Evolutionary conservation across 108 stramenopile genomes (phyloP), one percentile per base, ranked within the genome.

Genomic region (Thalassiosira profunda): DNA sequence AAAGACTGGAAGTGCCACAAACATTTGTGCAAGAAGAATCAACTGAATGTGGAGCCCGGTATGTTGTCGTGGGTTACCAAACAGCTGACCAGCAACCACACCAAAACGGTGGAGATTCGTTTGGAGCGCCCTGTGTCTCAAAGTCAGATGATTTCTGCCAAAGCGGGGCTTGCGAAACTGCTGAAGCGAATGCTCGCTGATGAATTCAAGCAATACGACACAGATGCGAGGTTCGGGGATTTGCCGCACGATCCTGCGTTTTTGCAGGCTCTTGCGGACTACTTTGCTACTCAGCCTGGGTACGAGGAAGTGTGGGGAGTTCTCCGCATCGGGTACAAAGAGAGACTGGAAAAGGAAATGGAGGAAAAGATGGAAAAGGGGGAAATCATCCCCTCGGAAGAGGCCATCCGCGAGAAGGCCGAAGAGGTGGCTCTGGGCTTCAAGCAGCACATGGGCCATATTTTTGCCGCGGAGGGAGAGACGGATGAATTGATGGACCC

Each of bases 1-100:
- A 44, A 5, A 15, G 56, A 58, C 44, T 58, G 56, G 56, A 41
- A 41, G 37, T 44, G 41, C n/a, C 56, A 58, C 9, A 58, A 58
- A 44, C 5, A n/a, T 38, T 42, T 58, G 0, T 58, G 56, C 36
- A 42, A 12, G 1, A 58, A 58, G 9, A 58, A 58, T 42, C 41
- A 41, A 12, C 41, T 42, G 3, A 11, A 58, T 21, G 20, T 58
- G 18, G 42, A 58, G 18, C 21, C 24, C 14, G 41, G 12, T 0
- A 41, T 23, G 17, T 1, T 58, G 17, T 17, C 44, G 14, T 44
- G 23, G 49, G 30, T 51, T 33, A 51, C 4, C 1, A 17, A 51
- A 7, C 18, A 3, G 6, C 4, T 51, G 49, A 15, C 44, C 44
- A 8, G 44, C 10, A 58, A 58, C 20, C 38, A 58, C 34, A 42